Base-by-base conservation (phyloP, 345 rosid species). In the Brassica rapa region DNA sequence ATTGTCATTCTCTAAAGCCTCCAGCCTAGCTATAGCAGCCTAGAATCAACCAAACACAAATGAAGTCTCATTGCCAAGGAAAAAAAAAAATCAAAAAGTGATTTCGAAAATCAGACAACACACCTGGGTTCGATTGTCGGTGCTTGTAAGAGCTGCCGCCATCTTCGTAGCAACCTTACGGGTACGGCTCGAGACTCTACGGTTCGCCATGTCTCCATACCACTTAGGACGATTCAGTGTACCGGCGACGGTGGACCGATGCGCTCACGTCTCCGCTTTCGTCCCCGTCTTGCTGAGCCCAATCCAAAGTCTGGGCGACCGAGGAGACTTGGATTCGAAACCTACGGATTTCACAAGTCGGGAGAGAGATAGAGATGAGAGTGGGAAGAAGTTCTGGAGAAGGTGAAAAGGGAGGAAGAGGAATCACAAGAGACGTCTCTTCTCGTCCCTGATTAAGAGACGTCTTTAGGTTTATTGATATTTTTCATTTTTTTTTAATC, bases 21-120 rank as follows among this genome's bases (percentile, higher is more conserved):
- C 99, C 1, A 95, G 94, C 9, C 99, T 85, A 77, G 97, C 94
- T 77, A 89, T 76, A 66, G 93, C 91, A 67, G 96, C 98, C 97
- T 92, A 78, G 2, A 30, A 19, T 10, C 7, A 61, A 67, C 37
- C 57, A 32, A 19, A 61, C 1, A n/a, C 5, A 25, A 33, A 37
- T 57, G 2, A 67, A 66, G 23, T 63, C 43, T 46, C 6, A 1
- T 59, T 24, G 12, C 63, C 63, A 24, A 46, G 29, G 4, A 27
- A 25, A 5, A 49, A 53, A 32, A 25, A 6, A 39, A 53, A 39
- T 4, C 8, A 23, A 55, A 61, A 10, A 3, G 19, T 10, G 27
- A 72, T 2, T 12, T 19, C 29, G 15, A 57, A 57, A 72, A 77
- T n/a, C 15, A 35, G 32, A 19, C 23, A 39, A 66, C 33, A 49